Evolutionary conservation across 768 basidiomycete genomes (phyloP).

Genomic region (Pisolithus sp.): DNA sequence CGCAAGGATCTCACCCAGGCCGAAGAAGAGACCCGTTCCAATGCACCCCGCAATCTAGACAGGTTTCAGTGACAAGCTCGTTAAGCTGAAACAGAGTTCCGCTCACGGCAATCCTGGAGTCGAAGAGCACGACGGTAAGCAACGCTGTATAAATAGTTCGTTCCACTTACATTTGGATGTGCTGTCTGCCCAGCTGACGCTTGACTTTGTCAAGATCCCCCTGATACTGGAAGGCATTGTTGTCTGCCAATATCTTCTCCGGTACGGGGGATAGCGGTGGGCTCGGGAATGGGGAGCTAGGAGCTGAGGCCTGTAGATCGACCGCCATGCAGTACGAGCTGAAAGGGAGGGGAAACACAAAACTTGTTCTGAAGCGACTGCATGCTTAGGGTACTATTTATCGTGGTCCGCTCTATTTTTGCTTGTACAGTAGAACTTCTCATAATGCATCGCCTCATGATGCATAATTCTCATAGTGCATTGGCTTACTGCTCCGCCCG

Average conservation of each 20-base stretch:
- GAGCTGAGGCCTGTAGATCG: too few relatives aligned
- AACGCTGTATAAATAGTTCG: not conserved
- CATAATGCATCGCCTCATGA: too few relatives aligned
- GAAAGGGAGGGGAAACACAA: too few relatives aligned
- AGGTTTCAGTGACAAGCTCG: not conserved
- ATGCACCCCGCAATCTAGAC: conserved; percentile 23
- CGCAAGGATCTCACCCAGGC: conserved; percentile 24
- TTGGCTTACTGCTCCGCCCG: too few relatives aligned
- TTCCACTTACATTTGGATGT: conserved; percentile 14
- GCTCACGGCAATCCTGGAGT: conserved; percentile 17
- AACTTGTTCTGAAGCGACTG: too few relatives aligned
- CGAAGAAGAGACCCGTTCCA: conserved; percentile 27
- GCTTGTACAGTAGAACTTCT: too few relatives aligned
- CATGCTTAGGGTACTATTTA: too few relatives aligned
- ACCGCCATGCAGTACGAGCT: too few relatives aligned
- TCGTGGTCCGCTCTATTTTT: too few relatives aligned
- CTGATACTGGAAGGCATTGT: conserved; percentile 10
- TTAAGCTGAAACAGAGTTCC: not conserved
- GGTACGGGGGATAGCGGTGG: not conserved
- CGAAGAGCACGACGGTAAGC: not conserved
- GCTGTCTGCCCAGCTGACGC: conserved; percentile 15
- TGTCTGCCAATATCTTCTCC: conserved; percentile 1
- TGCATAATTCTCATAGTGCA: too few relatives aligned
- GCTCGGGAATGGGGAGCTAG: too few relatives aligned
- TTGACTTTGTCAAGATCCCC: conserved; percentile 12